A percentile compares a stretch with the other conserved stretches of the same genome.
Evolutionary conservation across 768 basidiomycete species (phyloP).

Genomic region (Fibroporia radiculosa): DNA sequence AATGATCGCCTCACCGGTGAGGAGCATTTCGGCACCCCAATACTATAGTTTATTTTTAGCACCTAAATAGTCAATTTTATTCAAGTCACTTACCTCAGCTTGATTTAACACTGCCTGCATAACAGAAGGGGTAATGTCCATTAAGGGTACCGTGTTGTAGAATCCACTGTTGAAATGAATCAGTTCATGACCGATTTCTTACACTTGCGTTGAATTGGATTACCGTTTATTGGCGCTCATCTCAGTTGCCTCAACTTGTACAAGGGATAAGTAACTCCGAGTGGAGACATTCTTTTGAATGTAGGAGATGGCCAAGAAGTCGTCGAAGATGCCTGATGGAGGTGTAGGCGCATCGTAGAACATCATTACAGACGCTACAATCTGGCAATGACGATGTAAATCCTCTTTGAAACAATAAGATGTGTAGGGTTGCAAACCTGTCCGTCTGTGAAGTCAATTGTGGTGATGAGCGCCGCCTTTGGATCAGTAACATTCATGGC

Average conservation of each 20-base stretch:
- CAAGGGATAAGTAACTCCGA: conserved; percentile 33
- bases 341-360: conserved; percentile 54
- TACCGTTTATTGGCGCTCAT: background rate
- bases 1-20: conserved; percentile 28
- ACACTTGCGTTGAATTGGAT: too few relatives aligned
- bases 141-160: conserved; percentile 37
- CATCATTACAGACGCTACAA: conserved; percentile 26
- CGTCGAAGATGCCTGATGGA: conserved; percentile 43
- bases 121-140: conserved; percentile 26
- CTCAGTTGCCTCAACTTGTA: conserved; percentile 26
- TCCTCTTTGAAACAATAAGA: background rate
- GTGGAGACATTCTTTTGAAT: conserved; percentile 33
- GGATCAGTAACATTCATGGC: conserved; percentile 35
- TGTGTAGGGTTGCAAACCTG: conserved; percentile 21
- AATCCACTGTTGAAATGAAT: conserved; percentile 5
- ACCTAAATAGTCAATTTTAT: background rate
- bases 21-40: conserved; percentile 32
- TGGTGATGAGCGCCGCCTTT: conserved; percentile 41
- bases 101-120: conserved; percentile 38
- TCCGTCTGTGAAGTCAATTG: conserved; percentile 28
- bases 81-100: conserved; percentile 24
- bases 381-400: conserved; percentile 2
- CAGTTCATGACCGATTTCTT: background rate
- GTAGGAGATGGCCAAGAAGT: conserved; percentile 38
- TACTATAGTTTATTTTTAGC: conserved; percentile 23